A percentile compares a stretch with the other conserved stretches of the same genome.
Evolutionary conservation across 768 basidiomycete species (phyloP).

Genomic region (Gyrodon lividus): DNA sequence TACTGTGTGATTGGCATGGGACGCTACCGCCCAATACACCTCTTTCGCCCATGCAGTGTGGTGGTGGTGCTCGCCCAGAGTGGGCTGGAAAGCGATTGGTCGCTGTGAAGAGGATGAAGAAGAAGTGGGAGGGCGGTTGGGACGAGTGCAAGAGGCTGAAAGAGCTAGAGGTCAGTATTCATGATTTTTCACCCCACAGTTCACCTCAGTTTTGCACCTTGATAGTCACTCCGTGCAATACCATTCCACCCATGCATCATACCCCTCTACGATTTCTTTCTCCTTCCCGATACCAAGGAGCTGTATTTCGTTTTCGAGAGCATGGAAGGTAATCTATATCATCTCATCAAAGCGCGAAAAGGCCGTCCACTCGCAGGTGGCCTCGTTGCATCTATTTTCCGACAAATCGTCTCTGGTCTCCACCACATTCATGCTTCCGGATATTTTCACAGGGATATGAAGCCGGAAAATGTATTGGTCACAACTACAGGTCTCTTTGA

Average conservation of each 20-base stretch:
- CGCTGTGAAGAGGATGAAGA: constrained; percentile 98
- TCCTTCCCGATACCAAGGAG: constrained; percentile 92
- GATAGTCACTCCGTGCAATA: constrained; percentile 89
- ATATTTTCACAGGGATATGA: constrained; percentile 99
- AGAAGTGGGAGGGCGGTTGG: constrained; percentile 97
- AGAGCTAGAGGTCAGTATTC: constrained; percentile 80
- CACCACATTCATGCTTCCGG: constrained; percentile 90
- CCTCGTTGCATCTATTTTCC: constrained; percentile 92
- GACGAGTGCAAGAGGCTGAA: constrained; percentile 93
- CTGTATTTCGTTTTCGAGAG: constrained; percentile 99
- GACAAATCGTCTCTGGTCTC: constrained; percentile 86
- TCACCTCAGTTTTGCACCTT: constrained; percentile 14
- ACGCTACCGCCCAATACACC: constrained; percentile 88
- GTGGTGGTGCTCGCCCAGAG: constrained; percentile 87
- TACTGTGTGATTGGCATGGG: constrained; percentile 99
- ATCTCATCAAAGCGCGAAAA: constrained; percentile 96
- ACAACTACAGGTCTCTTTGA: constrained; percentile 95
- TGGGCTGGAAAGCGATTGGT: constrained; percentile 94
- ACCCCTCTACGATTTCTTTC: constrained; percentile 98
- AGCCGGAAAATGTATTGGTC: constrained; percentile 97
- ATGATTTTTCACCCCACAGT: constrained; percentile 9
- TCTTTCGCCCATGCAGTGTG: constrained; percentile 93
- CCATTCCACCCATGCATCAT: constrained; percentile 97
- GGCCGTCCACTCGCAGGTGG: constrained; percentile 96
- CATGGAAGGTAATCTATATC: constrained; percentile 99